A percentile compares a stretch with the other conserved stretches of the same genome.
Conservation (phyloP, 768 basidiomycete species). For the Collybia mongolica region DNA sequence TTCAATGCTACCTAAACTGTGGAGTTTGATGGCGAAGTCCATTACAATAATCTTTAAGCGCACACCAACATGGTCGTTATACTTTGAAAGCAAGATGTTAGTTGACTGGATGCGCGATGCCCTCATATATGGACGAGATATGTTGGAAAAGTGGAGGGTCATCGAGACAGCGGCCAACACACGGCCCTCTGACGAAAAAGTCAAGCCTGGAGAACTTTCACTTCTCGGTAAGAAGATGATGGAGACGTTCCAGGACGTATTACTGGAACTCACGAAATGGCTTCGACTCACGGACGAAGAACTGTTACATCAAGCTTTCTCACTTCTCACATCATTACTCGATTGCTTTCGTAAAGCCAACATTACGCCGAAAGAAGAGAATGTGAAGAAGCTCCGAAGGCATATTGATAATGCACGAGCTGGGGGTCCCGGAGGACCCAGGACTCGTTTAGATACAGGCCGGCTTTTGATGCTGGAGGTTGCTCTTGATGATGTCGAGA, state of each 20-base stretch:
- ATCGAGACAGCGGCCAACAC: conserved; percentile 69
- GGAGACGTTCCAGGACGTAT: conserved; percentile 69
- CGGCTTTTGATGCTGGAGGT: conserved; percentile 68
- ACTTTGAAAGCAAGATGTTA: conserved; percentile 83
- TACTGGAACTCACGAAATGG: conserved; percentile 83
- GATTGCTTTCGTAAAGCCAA: conserved; percentile 68
- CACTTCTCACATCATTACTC: conserved; percentile 77
- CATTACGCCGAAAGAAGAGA: conserved; percentile 52
- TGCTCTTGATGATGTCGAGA: conserved; percentile 58
- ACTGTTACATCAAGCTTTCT: conserved; percentile 84
- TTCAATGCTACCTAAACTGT: conserved; percentile 64
- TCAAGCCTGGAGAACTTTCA: conserved; percentile 49
- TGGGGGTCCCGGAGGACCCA: conserved; percentile 35
- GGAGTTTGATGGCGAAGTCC: conserved; percentile 79
- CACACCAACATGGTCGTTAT: conserved; percentile 80
- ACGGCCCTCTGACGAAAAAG: conserved; percentile 21
- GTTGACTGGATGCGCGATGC: conserved; percentile 98
- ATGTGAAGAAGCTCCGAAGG: conserved; percentile 66
- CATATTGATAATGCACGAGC: conserved; percentile 60
- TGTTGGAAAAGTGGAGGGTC: conserved; percentile 76
- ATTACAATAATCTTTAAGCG: conserved; percentile 83
- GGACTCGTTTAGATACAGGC: conserved; percentile 54
- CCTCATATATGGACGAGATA: conserved; percentile 85
- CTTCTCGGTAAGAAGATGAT: conserved; percentile 73
- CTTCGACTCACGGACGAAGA: conserved; percentile 91